phyloP scores from a whole-genome alignment of 306 rosid species.

The Hylodesmum podocarpum region DNA sequence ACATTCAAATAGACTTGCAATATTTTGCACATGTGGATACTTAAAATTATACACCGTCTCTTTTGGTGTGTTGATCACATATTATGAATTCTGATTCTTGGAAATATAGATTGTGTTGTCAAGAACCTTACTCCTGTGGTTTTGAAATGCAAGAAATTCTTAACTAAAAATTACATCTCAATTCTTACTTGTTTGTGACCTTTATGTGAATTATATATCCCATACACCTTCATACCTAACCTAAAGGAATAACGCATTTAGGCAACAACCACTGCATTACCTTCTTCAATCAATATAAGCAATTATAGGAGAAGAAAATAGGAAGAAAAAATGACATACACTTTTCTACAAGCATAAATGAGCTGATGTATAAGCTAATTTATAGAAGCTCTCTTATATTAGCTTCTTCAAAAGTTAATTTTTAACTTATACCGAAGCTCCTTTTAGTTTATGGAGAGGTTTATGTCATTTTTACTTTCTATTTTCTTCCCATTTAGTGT shows the following conservation, averaged over 20 bases:
- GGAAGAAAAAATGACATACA: no score
- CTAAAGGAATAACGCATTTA: background rate
- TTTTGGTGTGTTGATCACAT: background rate
- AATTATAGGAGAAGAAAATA: no score
- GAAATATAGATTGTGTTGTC: constrained; percentile 6
- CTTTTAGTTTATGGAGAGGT: no score
- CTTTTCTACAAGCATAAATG: no score
- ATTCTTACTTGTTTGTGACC: background rate
- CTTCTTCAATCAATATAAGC: constrained; percentile 8
- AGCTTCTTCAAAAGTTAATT: no score
- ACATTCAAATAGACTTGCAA: background rate
- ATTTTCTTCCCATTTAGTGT: no score
- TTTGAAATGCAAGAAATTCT: background rate
- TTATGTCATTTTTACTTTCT: no score
- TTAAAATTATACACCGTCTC: background rate
- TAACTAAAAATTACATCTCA: background rate
- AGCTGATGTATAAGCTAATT: no score
- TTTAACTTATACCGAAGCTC: no score
- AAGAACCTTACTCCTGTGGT: constrained; percentile 7
- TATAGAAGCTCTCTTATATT: no score
- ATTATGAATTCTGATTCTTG: background rate
- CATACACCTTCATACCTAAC: background rate
- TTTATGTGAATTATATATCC: background rate
- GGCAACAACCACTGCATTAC: background rate
- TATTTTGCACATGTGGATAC: background rate